Conservation (phyloP, 495 filamentous ascomycete genomes). For the Mycothermus thermophilus region DNA sequence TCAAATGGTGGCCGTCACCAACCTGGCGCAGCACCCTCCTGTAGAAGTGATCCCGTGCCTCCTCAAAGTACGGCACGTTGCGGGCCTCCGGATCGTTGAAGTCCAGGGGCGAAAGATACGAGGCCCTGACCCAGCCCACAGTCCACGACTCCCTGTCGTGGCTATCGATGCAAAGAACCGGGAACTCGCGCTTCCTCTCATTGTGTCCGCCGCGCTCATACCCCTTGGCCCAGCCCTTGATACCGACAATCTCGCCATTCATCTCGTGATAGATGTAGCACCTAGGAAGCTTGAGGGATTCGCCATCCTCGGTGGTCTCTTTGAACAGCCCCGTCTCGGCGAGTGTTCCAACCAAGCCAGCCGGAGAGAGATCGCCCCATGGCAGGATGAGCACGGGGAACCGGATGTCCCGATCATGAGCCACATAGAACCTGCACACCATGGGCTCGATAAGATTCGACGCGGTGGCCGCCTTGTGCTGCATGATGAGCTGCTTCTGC, state of each 20-base stretch:
- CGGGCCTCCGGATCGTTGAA: conserved; percentile 11
- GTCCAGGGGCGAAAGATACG: conserved; percentile 13
- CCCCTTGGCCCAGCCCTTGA: conserved; percentile 26
- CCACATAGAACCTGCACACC: conserved; percentile 21
- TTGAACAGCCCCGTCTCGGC: conserved; percentile 21
- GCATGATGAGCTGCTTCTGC: conserved; percentile 6
- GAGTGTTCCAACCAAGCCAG: conserved; percentile 21
- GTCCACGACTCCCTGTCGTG: conserved; percentile 5
- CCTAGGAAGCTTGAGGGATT: conserved; percentile 11
- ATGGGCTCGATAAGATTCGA: too few relatives aligned
- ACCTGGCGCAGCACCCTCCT: neutral
- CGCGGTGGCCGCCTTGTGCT: too few relatives aligned
- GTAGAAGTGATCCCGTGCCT: conserved; percentile 10
- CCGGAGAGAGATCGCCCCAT: conserved; percentile 17
- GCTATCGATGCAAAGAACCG: conserved; percentile 29
- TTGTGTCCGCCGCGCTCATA: conserved; percentile 25
- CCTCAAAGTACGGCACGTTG: conserved; percentile 7
- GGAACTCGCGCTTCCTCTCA: conserved; percentile 26
- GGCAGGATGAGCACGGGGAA: conserved; percentile 31
- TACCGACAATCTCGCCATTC: conserved; percentile 5
- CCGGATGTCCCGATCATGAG: conserved; percentile 10
- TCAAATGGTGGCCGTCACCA: too few relatives aligned
- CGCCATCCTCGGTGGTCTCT: conserved; percentile 1
- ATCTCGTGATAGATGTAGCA: conserved; percentile 21
- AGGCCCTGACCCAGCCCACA: conserved; percentile 18